Percentiles rank a stretch among this genome's conserved stretches.
phyloP scores from a whole-genome alignment of 2,329 filamentous ascomycete species.

The Alternaria sp. region DNA sequence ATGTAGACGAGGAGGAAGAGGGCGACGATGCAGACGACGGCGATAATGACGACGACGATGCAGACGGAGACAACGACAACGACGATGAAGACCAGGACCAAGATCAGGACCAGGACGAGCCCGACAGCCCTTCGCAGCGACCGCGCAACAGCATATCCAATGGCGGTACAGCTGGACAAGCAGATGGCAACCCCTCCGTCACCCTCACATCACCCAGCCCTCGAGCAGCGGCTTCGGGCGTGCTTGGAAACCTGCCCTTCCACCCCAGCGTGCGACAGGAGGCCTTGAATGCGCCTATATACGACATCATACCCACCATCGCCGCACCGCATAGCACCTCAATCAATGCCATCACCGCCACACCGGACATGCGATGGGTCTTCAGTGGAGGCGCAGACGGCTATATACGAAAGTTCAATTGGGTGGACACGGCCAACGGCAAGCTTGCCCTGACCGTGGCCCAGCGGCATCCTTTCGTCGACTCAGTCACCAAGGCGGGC shows the following conservation, averaged over 20 bases:
- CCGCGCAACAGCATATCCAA: constrained; percentile 36
- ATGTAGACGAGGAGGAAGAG: constrained; percentile 40
- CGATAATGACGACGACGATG: constrained; percentile 51
- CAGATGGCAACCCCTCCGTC: constrained; percentile 54
- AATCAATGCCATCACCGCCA: constrained; percentile 90
- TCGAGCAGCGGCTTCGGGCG: constrained; percentile 37
- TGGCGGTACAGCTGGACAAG: constrained; percentile 31
- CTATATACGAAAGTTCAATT: constrained; percentile 97
- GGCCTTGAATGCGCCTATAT: constrained; percentile 77
- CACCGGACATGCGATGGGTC: constrained; percentile 92
- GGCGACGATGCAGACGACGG: constrained; percentile 54
- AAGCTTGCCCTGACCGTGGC: constrained; percentile 93
- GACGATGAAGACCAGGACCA: constrained; percentile 53
- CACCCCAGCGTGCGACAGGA: constrained; percentile 75
- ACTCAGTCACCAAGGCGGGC: constrained; percentile 94
- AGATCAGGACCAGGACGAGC: constrained; percentile 50
- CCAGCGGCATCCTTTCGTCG: constrained; percentile 94
- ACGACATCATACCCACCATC: constrained; percentile 97
- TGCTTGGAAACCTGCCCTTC: constrained; percentile 50
- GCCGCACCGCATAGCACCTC: constrained; percentile 95
- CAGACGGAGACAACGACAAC: constrained; percentile 49
- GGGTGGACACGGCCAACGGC: constrained; percentile 91
- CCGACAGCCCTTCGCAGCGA: constrained; percentile 52
- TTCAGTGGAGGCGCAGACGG: constrained; percentile 94
- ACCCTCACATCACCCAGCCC: constrained; percentile 57